These are phyloP conservation scores for Solanum pennellii DNA, from an alignment of 257 asterid genomes.

Conservation along the genomic window DNA sequence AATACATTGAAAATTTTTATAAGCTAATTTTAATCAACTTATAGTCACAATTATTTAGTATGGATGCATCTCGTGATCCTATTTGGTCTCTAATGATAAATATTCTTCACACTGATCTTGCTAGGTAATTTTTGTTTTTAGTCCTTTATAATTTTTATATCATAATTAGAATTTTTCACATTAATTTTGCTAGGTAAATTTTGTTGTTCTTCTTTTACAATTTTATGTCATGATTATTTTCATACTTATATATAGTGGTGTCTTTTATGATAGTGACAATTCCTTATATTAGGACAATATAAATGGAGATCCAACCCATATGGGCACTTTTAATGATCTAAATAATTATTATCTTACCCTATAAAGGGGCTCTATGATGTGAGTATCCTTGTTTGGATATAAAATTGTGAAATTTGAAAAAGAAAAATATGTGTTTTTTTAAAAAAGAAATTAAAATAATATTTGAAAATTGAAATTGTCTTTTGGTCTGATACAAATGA, in stretches of 20 bases:
- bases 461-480: neutral
- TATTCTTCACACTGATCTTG: neutral
- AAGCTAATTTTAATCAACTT: neutral
- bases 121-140: too few relatives aligned
- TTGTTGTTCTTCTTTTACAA: neutral
- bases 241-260: neutral
- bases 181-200: neutral
- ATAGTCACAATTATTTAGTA: neutral
- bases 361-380: neutral
- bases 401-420: neutral
- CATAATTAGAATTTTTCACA: neutral
- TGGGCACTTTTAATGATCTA: neutral
- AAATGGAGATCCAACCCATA: neutral
- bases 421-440: too few relatives aligned
- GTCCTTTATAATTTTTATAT: too few relatives aligned
- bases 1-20: neutral
- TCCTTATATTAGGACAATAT: neutral
- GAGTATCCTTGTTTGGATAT: neutral
- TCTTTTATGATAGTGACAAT: neutral
- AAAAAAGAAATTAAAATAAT: too few relatives aligned
- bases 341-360: neutral
- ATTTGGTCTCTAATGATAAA: neutral
- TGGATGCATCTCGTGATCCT: neutral
- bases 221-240: neutral
- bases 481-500: neutral